These are phyloP conservation scores for Alternaria brassicicola DNA, from an alignment of 2,329 filamentous ascomycete species.

Conservation along the genomic window DNA sequence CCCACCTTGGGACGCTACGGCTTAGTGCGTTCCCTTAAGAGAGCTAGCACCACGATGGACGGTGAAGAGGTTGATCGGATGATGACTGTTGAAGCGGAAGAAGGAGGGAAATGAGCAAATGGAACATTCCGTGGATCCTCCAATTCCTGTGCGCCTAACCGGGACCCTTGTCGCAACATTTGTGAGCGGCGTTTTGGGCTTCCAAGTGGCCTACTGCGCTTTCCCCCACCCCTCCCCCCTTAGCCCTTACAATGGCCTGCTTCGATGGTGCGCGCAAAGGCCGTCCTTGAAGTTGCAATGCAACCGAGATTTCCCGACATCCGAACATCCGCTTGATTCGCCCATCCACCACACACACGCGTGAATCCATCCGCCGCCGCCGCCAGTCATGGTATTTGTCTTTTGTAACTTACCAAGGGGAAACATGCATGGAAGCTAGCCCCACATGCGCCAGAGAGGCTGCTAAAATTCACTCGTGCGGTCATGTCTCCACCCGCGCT, in stretches of 20 bases:
- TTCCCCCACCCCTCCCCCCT: too few relatives aligned
- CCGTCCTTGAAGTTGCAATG: constrained; percentile 1
- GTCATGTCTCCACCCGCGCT: background rate
- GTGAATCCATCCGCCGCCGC: background rate
- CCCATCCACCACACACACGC: background rate
- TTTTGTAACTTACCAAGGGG: background rate
- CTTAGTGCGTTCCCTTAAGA: background rate
- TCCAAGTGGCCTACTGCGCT: background rate
- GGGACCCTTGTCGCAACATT: constrained; percentile 1
- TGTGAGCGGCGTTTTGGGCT: constrained; percentile 1
- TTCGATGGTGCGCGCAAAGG: background rate
- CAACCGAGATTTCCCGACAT: constrained; percentile 12
- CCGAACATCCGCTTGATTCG: constrained; percentile 5
- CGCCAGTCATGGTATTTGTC: background rate
- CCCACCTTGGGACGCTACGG: constrained; percentile 8
- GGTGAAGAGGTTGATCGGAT: constrained; percentile 12
- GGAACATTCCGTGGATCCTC: constrained; percentile 15
- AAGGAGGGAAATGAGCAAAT: constrained; percentile 11
- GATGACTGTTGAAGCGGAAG: constrained; percentile 6
- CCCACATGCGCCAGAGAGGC: constrained; percentile 7
- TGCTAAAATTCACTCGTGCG: constrained; percentile 8
- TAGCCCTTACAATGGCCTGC: background rate
- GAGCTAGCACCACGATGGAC: constrained; percentile 2
- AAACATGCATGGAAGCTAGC: constrained; percentile 5
- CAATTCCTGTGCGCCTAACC: background rate